phyloP scores from a whole-genome alignment of 176 grass and related monocot species.

The Rhynchospora breviuscula region DNA sequence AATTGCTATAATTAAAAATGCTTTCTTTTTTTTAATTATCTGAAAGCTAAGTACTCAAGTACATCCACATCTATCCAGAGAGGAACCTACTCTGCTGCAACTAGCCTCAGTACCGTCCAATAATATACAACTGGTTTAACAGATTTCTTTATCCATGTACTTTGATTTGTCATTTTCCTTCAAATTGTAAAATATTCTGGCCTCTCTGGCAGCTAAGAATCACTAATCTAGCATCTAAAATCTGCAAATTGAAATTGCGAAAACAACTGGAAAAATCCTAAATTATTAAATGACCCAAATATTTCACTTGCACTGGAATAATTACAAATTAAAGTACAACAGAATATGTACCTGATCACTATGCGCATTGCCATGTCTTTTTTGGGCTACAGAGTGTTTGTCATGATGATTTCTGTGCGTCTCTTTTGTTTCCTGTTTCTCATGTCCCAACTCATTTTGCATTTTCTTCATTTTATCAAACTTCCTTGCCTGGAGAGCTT shows the following conservation, averaged over 20 bases:
- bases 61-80: slow-evolving; percentile 1
- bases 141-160: neutral
- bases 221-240: neutral
- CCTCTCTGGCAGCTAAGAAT: neutral
- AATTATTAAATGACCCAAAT: neutral
- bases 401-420: slow-evolving; percentile 5
- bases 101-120: neutral
- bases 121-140: slow-evolving; percentile 5
- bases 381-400: neutral
- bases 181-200: slow-evolving; percentile 3
- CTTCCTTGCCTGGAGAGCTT: slow-evolving; percentile 72
- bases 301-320: slow-evolving; percentile 3
- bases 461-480: slow-evolving; percentile 80
- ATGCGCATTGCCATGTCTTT: neutral
- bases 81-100: slow-evolving; percentile 10
- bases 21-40: neutral
- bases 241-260: neutral
- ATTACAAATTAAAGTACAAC: neutral
- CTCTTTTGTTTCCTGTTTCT: slow-evolving; percentile 5
- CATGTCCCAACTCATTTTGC: slow-evolving; percentile 47
- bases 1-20: neutral
- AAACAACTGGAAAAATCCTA: neutral
- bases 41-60: neutral
- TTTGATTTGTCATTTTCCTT: neutral
- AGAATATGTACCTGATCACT: slow-evolving; percentile 20